A percentile compares a stretch with the other conserved stretches of the same genome.
Conservation (phyloP, 208 protist species). For the Acanthamoeba royreba region DNA sequence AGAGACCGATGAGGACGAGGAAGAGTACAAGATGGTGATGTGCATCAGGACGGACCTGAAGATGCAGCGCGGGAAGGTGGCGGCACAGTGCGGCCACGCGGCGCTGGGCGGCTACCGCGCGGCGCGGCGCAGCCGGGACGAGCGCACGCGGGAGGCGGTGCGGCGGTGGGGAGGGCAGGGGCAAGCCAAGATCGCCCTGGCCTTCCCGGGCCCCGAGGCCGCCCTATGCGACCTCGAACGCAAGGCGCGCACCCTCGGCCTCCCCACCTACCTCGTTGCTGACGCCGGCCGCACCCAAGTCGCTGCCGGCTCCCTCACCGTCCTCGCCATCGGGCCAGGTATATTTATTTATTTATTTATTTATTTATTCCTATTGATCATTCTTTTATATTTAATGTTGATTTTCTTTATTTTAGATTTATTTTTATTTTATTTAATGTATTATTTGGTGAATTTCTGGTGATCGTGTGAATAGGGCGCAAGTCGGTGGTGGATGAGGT, state of each 20-base stretch:
- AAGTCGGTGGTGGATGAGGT: constrained; percentile 83
- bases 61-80: constrained; percentile 94
- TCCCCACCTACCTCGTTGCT: constrained; percentile 51
- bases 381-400: background rate
- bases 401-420: too few relatives aligned
- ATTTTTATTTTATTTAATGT: background rate
- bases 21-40: constrained; percentile 87
- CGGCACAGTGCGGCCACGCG: constrained; percentile 94
- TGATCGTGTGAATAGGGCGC: constrained; percentile 79
- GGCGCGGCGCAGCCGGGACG: constrained; percentile 7
- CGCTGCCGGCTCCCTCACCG: constrained; percentile 57
- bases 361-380: too few relatives aligned
- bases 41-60: constrained; percentile 91
- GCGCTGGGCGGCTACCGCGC: constrained; percentile 87
- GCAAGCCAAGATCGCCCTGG: constrained; percentile 63
- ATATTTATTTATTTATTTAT: too few relatives aligned
- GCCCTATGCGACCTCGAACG: constrained; percentile 32
- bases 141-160: constrained; percentile 35
- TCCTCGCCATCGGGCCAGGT: constrained; percentile 67
- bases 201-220: constrained; percentile 53
- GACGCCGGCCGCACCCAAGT: constrained; percentile 67
- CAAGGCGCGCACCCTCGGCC: constrained; percentile 40
- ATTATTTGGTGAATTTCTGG: too few relatives aligned
- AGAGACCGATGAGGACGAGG: constrained; percentile 20
- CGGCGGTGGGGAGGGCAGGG: constrained; percentile 57